Conservation (phyloP, 2,329 filamentous ascomycete genomes). For the Alternaria novae-zelandiae region DNA sequence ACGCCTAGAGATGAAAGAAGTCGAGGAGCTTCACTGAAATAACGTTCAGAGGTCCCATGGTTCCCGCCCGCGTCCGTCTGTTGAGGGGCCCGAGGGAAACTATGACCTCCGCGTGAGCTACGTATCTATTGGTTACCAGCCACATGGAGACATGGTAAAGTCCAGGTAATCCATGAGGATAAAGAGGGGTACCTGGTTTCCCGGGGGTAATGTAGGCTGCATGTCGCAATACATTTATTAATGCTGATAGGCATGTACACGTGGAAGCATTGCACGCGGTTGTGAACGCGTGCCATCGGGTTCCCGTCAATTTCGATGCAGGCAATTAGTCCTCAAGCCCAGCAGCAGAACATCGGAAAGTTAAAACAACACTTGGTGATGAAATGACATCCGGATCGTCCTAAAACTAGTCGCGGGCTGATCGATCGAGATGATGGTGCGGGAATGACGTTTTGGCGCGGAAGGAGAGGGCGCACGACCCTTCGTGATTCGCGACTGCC, state of each 20-base stretch:
- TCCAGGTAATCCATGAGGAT: background rate
- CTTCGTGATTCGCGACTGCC: constrained; percentile 23
- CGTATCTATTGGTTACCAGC: background rate
- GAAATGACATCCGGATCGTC: background rate
- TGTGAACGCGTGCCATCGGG: background rate
- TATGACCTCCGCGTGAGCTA: background rate
- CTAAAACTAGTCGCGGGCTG: background rate
- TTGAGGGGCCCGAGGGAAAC: background rate
- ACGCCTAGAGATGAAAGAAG: background rate
- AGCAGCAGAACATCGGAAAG: background rate
- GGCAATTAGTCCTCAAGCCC: background rate
- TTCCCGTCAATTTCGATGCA: background rate
- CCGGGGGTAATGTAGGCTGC: background rate
- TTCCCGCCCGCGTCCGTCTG: background rate
- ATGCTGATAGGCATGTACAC: background rate
- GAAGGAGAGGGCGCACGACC: constrained; percentile 17
- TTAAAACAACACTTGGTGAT: background rate
- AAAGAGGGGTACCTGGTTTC: background rate
- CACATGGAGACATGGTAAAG: background rate
- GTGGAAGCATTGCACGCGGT: background rate
- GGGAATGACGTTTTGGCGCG: constrained; percentile 18
- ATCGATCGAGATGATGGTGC: constrained; percentile 2
- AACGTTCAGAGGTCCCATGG: background rate
- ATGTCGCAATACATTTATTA: background rate
- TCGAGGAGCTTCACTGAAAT: background rate